Evolutionary conservation across 2,329 filamentous ascomycete species (phyloP), one percentile per base, ranked within the genome.

Genomic region (Fusarium decemcellulare): DNA sequence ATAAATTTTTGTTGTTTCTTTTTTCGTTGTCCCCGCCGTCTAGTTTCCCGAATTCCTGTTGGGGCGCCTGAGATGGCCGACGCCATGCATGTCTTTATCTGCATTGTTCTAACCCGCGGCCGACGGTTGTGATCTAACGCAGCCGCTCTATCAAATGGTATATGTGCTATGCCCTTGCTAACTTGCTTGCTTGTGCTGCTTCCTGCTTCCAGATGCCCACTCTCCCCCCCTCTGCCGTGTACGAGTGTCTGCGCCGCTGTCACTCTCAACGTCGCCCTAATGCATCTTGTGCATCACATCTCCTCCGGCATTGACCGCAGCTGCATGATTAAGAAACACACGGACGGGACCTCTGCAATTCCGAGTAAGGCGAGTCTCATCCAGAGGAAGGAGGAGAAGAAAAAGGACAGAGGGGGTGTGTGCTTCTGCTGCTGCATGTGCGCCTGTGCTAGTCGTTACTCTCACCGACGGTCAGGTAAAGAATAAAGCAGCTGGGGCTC

Each of bases 271-370:
- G 51, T 57, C 58, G 48, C 65, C 34, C 58, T 61, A 50, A 63
- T 73, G 59, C 66, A 63, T 48, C 51, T 18, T 62, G n/a, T 69
- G 61, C 51, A 56, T 64, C 43, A 27, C 57, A 48, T 53, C 42
- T 48, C 18, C 44, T 37, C 52, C 51, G 44, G 46, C 47, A 50
- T 47, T 57, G 36, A 27, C 36, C 47, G 50, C 23, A 10, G 42
- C 16, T 37, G 50, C 36, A 32, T 56, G 16, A 8, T 15, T 3
- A 23, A 48, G 18, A 23, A 23, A 23, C 18, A 23, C 18, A 27
- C 29, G 14, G 34, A 56, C 23, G 32, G 36, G 53, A 36, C 44
- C 36, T 55, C 51, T 29, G 44, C 56, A 40, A 29, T 16, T 52
- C 23, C 39, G 47, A 43, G n/a, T 14, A 30, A 51, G 30, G 50